Conservation (phyloP, 2,329 filamentous ascomycete species). For the Talaromyces sp. region DNA sequence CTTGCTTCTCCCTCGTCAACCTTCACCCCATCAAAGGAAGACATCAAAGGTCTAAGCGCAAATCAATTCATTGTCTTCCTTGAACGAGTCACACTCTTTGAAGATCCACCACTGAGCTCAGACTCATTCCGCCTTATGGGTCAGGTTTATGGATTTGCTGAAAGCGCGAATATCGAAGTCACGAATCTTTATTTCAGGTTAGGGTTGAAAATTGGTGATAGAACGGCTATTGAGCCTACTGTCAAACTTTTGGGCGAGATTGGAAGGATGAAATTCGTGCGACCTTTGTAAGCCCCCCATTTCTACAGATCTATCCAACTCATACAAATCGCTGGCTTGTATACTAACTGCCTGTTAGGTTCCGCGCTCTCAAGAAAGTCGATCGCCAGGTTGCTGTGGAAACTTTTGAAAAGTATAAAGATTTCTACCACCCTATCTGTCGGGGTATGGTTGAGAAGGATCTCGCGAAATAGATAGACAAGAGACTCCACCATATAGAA, state of each 20-base stretch:
- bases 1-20: constrained; percentile 26
- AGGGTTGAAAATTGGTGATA: constrained; percentile 68
- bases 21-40: constrained; percentile 59
- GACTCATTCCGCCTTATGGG: constrained; percentile 68
- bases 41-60: constrained; percentile 69
- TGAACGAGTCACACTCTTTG: constrained; percentile 67
- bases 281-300: constrained; percentile 61
- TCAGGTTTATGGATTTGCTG: constrained; percentile 64
- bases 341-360: constrained; percentile 22
- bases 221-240: constrained; percentile 63
- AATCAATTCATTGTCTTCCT: constrained; percentile 93
- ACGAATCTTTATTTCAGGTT: constrained; percentile 74
- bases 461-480: constrained; percentile 34
- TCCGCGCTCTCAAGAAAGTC: constrained; percentile 66
- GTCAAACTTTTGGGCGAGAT: constrained; percentile 72
- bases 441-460: constrained; percentile 82
- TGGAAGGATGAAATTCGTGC: constrained; percentile 95
- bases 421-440: constrained; percentile 96
- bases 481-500: not conserved
- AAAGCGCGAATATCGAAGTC: constrained; percentile 82
- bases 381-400: constrained; percentile 68
- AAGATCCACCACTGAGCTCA: constrained; percentile 53
- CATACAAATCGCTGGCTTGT: too few relatives aligned
- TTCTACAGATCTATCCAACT: too few relatives aligned
- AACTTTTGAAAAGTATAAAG: constrained; percentile 80